A percentile compares a stretch with the other conserved stretches of the same genome.
Conservation (phyloP, 1,139 yeast genomes). For the Scheffersomyces insectosa region DNA sequence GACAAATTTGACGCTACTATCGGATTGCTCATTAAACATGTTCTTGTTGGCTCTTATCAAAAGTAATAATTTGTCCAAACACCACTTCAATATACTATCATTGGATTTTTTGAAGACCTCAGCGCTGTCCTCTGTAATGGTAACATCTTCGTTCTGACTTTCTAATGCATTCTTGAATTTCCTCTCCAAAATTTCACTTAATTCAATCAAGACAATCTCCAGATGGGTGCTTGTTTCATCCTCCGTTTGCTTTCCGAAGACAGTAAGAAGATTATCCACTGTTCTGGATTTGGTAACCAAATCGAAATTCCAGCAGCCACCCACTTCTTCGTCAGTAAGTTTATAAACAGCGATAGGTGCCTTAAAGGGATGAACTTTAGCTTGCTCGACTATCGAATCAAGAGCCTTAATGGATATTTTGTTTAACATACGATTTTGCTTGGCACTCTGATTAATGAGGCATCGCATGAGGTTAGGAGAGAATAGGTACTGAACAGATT, state of each 20-base stretch:
- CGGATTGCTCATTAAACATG: constrained; percentile 11
- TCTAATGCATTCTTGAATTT: constrained; percentile 24
- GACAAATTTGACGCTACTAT: constrained; percentile 35
- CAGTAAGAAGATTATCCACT: constrained; percentile 50
- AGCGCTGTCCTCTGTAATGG: constrained; percentile 11
- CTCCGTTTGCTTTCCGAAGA: constrained; percentile 25
- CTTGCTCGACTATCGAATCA: constrained; percentile 38
- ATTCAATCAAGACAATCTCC: constrained; percentile 15
- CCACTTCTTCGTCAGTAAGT: constrained; percentile 49
- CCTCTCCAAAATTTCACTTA: constrained; percentile 24
- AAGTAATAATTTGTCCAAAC: constrained; percentile 63
- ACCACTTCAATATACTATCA: constrained; percentile 61
- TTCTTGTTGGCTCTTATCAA: constrained; percentile 53
- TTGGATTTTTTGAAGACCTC: constrained; percentile 25
- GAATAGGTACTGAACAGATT: constrained; percentile 46
- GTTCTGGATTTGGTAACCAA: constrained; percentile 74
- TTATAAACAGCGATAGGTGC: constrained; percentile 50
- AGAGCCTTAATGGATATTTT: constrained; percentile 62
- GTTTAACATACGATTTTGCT: constrained; percentile 63
- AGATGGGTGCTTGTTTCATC: constrained; percentile 1
- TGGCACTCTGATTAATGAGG: constrained; percentile 74
- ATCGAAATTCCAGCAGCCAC: constrained; percentile 76
- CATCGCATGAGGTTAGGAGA: constrained; percentile 74
- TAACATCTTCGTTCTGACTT: constrained; percentile 9
- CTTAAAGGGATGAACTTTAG: constrained; percentile 40